Evolutionary conservation across 2,329 filamentous ascomycete genomes (phyloP).

Genomic region (Aspergillus ochraceus): DNA sequence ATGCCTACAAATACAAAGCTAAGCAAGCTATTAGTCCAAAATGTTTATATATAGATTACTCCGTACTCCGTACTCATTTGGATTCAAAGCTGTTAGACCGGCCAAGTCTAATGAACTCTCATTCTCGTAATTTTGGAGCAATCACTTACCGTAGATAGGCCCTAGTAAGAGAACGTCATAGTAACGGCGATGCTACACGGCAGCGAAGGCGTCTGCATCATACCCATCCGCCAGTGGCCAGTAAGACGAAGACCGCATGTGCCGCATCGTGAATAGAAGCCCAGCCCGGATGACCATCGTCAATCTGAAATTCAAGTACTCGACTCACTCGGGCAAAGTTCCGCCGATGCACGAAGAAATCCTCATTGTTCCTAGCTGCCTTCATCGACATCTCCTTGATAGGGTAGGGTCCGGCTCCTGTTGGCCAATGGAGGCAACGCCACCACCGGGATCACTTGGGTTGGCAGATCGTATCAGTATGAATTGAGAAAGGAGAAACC

Average conservation of each 20-base stretch:
- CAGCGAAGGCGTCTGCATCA: slow-evolving; percentile 49
- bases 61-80: slow-evolving; percentile 26
- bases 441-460: slow-evolving; percentile 58
- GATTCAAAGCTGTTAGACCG: slow-evolving; percentile 46
- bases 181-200: slow-evolving; percentile 54
- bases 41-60: too few species aligned
- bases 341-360: slow-evolving; percentile 22
- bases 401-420: slow-evolving; percentile 49
- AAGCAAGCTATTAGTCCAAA: too few species aligned
- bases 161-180: slow-evolving; percentile 64
- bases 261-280: slow-evolving; percentile 50
- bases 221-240: slow-evolving; percentile 47
- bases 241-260: slow-evolving; percentile 52
- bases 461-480: slow-evolving; percentile 61
- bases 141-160: slow-evolving; percentile 41
- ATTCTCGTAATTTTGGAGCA: too few species aligned
- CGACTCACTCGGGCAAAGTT: slow-evolving; percentile 33
- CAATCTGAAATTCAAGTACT: slow-evolving; percentile 62
- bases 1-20: too few species aligned
- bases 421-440: slow-evolving; percentile 65
- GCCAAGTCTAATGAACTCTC: too few species aligned
- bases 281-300: slow-evolving; percentile 55
- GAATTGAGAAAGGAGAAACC: slow-evolving; percentile 58
- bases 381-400: slow-evolving; percentile 14
- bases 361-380: slow-evolving; percentile 11